Evolutionary conservation across 176 grass and related monocot genomes (phyloP).

Genomic region (Oropetium thomaeum): DNA sequence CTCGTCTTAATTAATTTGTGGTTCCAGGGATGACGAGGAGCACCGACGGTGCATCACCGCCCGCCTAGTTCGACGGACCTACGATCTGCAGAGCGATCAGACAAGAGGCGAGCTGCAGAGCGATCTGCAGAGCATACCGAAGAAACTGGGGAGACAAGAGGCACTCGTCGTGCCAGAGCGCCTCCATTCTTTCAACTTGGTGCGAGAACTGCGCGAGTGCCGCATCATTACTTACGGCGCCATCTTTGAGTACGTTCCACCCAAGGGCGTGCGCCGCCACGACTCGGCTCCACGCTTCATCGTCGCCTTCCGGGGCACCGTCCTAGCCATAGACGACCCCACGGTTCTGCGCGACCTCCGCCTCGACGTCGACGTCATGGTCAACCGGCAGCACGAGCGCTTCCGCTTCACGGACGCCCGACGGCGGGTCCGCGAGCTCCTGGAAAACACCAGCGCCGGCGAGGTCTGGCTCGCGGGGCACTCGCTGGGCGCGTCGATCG

Average conservation of each 20-base stretch:
- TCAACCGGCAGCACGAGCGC: not conserved
- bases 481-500: conserved; percentile 11
- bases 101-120: not conserved
- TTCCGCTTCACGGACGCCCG: not conserved
- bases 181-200: too few species aligned
- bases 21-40: conserved; percentile 28
- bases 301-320: conserved; percentile 21
- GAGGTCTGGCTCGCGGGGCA: conserved; percentile 12
- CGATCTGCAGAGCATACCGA: conserved; percentile 6
- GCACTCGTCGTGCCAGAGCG: too few species aligned
- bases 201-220: conserved; percentile 27
- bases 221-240: not conserved
- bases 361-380: not conserved
- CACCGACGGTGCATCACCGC: conserved; percentile 23
- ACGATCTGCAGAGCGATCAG: not conserved
- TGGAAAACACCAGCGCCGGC: not conserved
- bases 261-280: not conserved
- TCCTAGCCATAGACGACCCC: not conserved
- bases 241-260: conserved; percentile 7
- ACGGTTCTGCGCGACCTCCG: not conserved
- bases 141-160: too few species aligned
- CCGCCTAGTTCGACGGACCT: not conserved
- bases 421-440: not conserved
- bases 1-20: not conserved
- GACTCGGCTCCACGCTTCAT: not conserved